phyloP scores from a whole-genome alignment of 176 grass and related monocot genomes.

The Zoysia pacifica region DNA sequence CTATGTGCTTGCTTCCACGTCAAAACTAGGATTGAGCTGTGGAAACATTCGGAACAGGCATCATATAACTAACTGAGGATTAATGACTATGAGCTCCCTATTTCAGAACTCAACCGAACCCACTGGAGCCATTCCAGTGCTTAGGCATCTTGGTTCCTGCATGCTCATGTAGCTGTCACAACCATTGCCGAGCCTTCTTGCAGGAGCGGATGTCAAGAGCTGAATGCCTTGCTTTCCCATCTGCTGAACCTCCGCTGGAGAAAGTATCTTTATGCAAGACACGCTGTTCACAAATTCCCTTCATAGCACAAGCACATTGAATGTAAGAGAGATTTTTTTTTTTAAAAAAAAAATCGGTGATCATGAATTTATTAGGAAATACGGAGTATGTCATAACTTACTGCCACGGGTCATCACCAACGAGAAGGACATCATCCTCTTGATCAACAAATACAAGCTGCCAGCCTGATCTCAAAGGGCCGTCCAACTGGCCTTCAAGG shows the following conservation, averaged over 20 bases:
- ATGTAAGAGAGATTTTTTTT: conserved; percentile 7
- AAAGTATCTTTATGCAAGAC: conserved; percentile 96
- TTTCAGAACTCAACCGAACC: conserved; percentile 79
- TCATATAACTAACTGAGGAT: neutral
- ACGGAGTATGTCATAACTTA: conserved; percentile 42
- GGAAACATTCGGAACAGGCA: conserved; percentile 31
- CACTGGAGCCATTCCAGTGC: conserved; percentile 66
- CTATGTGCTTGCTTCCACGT: conserved; percentile 50
- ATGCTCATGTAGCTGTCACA: conserved; percentile 69
- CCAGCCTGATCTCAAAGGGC: conserved; percentile 99
- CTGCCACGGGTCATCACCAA: conserved; percentile 97
- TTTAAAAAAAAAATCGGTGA: neutral
- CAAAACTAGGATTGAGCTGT: conserved; percentile 43
- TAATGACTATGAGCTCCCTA: neutral
- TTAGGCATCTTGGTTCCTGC: conserved; percentile 60
- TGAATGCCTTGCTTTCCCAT: conserved; percentile 72
- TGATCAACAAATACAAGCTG: conserved; percentile 99
- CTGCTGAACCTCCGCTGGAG: conserved; percentile 80
- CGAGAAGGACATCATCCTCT: conserved; percentile 89
- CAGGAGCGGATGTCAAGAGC: conserved; percentile 54
- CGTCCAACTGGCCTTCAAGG: conserved; percentile 84
- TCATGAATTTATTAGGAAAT: neutral
- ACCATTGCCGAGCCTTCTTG: conserved; percentile 57
- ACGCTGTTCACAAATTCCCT: conserved; percentile 97
- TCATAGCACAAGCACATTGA: conserved; percentile 10